Conservation (phyloP, 2,329 filamentous ascomycete genomes). For the Diaporthe ampelina region DNA sequence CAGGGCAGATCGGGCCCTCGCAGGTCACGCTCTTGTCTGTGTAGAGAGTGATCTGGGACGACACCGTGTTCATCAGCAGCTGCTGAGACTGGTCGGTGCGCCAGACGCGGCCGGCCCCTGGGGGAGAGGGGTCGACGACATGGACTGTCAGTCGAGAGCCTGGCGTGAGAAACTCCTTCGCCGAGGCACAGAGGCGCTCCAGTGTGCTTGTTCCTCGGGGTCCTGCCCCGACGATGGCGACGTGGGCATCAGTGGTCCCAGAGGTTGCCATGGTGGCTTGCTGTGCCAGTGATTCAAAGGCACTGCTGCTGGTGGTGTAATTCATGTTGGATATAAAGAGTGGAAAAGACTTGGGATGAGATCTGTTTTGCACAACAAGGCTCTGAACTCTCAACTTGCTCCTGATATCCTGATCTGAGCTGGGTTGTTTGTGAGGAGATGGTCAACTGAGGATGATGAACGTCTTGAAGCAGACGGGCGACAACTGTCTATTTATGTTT, state of each 20-base stretch:
- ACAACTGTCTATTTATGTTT: neutral
- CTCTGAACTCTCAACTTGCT: neutral
- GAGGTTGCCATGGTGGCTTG: neutral
- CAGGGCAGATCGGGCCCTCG: constrained; percentile 12
- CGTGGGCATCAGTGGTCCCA: neutral
- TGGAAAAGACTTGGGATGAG: neutral
- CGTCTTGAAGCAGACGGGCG: neutral
- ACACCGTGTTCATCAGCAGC: constrained; percentile 30
- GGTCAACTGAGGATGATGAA: neutral
- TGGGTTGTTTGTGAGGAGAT: constrained; percentile 4
- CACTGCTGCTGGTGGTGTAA: constrained; percentile 17
- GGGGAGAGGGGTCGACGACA: constrained; percentile 8
- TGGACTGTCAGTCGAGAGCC: constrained; percentile 26
- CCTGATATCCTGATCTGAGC: constrained; percentile 3
- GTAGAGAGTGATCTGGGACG: constrained; percentile 22
- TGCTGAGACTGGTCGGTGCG: constrained; percentile 29
- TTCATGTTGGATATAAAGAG: neutral
- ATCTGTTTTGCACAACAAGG: neutral
- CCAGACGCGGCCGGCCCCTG: constrained; percentile 20
- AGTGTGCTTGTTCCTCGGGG: constrained; percentile 23
- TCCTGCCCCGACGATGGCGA: constrained; percentile 29
- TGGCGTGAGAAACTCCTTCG: neutral
- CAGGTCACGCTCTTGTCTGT: constrained; percentile 7
- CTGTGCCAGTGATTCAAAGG: neutral
- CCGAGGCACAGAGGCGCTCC: constrained; percentile 32